A percentile compares a stretch with the other conserved stretches of the same genome.
Conservation (phyloP, 352 stramenopile species). For the Globisporangium okanoganense region DNA sequence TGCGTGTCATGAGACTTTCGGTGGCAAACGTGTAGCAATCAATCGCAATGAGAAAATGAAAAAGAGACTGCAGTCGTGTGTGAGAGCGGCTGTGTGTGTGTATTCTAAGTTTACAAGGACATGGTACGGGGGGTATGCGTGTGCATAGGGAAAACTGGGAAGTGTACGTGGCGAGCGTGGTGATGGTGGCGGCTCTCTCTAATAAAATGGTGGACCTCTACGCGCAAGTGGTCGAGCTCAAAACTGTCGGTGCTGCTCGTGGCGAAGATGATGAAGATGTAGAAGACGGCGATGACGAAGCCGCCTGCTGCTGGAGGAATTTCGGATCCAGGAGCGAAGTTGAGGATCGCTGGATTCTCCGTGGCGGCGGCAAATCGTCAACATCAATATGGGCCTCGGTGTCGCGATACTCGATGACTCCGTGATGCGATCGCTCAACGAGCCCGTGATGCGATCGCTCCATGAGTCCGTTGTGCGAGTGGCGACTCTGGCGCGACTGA, state of each 20-base stretch:
- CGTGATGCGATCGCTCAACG: background rate
- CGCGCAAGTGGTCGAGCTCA: conserved; percentile 9
- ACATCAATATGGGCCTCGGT: background rate
- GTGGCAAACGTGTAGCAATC: no score
- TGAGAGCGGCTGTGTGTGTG: background rate
- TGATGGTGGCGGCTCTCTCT: background rate
- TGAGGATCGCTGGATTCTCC: background rate
- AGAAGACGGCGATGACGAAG: background rate
- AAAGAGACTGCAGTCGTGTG: no score
- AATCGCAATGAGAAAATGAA: no score
- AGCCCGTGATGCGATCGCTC: background rate
- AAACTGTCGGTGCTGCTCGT: background rate
- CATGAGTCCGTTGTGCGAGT: conserved; percentile 13
- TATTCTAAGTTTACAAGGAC: conserved; percentile 10
- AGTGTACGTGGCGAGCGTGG: background rate
- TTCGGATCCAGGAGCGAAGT: conserved; percentile 4
- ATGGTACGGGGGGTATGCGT: background rate
- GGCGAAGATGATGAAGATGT: background rate
- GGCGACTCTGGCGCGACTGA: conserved; percentile 8
- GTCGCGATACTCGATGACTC: conserved; percentile 1
- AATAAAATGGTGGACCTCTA: conserved; percentile 1
- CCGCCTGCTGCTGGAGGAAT: background rate
- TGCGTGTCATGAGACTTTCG: background rate
- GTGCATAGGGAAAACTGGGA: no score
- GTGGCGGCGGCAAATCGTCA: background rate